Evolutionary conservation across 208 protist genomes (phyloP), one percentile per base, ranked within the genome.

Genomic region (Leishmania major): DNA sequence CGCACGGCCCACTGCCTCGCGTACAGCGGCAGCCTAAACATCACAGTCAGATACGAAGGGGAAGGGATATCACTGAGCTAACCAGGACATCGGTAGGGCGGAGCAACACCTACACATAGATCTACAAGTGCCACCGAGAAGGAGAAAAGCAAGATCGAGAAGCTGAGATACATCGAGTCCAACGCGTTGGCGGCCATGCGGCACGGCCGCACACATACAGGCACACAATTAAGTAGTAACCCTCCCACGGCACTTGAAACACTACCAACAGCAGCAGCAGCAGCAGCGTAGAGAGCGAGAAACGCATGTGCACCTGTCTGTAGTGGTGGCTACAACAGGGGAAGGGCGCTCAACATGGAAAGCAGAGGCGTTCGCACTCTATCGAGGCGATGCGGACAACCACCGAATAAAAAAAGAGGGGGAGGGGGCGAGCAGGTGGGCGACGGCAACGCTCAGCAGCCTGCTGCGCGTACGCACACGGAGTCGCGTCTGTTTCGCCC

Each of bases 301-400:
- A 45, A 28, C 31, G 66, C 19, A 19, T 37, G 37, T 51, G 66
- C 67, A 43, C 40, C 10, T n/a, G 57, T 51, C n/a, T 13, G 47
- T 79, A 7, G 17, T 17, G 59, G 22, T 78, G 75, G 11, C 10
- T 8, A 81, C n/a, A 75, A 81, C 13, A 75, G 28, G 40, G n/a
- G 69, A 53, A 76, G 78, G 43, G 55, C 55, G 70, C 59, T 64
- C n/a, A 31, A 15, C 59, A 64, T 64, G 59, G 59, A 64, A 35
- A 64, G 59, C 59, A 17, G 59, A 64, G 59, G 35, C 59, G 6
- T 64, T 64, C 6, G n/a, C 59, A 31, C 28, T 31, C 28, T 11
- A 64, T 64, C 6, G 28, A 64, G 59, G 28, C 59, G 28, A 64
- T 64, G 7, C 59, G 25, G 59, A 64, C 11, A 64, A 13, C 59